Conservation (phyloP, 805 yeast genomes). For the Metahyphopichia silvanorum region DNA sequence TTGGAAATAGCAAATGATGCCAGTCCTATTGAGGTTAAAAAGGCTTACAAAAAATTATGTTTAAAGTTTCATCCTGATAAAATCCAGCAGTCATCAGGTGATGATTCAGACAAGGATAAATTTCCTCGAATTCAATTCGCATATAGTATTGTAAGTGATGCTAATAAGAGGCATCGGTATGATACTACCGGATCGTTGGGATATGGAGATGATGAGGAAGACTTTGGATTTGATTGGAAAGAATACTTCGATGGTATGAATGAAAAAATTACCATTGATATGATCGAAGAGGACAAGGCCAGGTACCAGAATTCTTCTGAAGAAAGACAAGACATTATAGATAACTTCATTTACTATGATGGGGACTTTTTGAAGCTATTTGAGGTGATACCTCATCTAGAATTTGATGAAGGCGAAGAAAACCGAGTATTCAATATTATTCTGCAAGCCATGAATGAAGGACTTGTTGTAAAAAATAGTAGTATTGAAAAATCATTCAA, state of each 20-base stretch:
- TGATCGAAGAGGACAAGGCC: constrained; percentile 64
- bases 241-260: constrained; percentile 49
- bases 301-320: constrained; percentile 62
- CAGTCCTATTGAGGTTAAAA: constrained; percentile 56
- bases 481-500: constrained; percentile 46
- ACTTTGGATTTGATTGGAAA: constrained; percentile 52
- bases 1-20: constrained; percentile 41
- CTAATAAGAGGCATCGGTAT: constrained; percentile 49
- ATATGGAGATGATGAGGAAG: constrained; percentile 31
- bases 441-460: constrained; percentile 35
- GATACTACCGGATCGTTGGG: constrained; percentile 69
- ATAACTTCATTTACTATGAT: constrained; percentile 51
- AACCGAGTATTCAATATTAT: constrained; percentile 55
- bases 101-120: constrained; percentile 15
- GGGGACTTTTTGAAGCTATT: constrained; percentile 72
- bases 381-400: constrained; percentile 77
- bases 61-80: constrained; percentile 73
- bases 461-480: too few relatives aligned
- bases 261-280: constrained; percentile 55
- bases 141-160: constrained; percentile 64
- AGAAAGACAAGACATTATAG: constrained; percentile 60
- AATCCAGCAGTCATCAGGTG: constrained; percentile 26
- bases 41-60: constrained; percentile 63
- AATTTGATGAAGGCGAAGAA: constrained; percentile 58
- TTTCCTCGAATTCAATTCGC: constrained; percentile 77